Evolutionary conservation across 306 rosid genomes (phyloP), one percentile per base, ranked within the genome.

Genomic region (Begonia fuchsioides): DNA sequence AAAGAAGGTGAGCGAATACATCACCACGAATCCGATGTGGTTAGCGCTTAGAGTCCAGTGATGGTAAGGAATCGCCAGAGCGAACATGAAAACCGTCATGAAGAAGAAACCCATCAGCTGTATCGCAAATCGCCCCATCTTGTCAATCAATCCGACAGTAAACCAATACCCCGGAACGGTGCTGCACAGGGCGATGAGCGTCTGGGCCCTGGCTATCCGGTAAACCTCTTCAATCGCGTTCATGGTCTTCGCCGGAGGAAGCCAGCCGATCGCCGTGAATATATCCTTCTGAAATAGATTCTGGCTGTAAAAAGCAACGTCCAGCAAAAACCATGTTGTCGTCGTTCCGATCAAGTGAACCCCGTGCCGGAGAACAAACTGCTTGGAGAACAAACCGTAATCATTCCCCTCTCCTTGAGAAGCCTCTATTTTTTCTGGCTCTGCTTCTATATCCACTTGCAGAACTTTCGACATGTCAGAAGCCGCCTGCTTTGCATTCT

Each of bases 51-150:
- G 7, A n/a, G 87, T 87, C 94, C 96, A 87, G 39, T 83, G 93
- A 12, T 87, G 66, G 63, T 87, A 87, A 3, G 94, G 94, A 51
- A 87, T 73, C 43, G 96, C 93, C 17, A 87, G 53, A 9, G 77
- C 93, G 61, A 87, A 80, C 94, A 87, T 87, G 77, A 87, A 87
- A 3, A 80, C 78, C 0, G 96, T 82, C 96, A 87, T 83, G 78
- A 82, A 82, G 76, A 68, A 77, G 48, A 87, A 87, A 0, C 96
- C 96, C 78, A 73, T 77, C 40, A 80, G 41, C 17, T 87, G 94
- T 12, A 87, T 87, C 9, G 72, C 39, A 19, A 80, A 80, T 32
- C 96, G 61, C 32, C 96, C 96, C 0, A 83, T 69, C 50, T 12
- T 64, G 39, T 83, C 96, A 6, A 83, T 87, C 12, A 87, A 44